These are phyloP conservation scores for Psilocybe cubensis DNA, from an alignment of 768 basidiomycete genomes.

Conservation along the genomic window DNA sequence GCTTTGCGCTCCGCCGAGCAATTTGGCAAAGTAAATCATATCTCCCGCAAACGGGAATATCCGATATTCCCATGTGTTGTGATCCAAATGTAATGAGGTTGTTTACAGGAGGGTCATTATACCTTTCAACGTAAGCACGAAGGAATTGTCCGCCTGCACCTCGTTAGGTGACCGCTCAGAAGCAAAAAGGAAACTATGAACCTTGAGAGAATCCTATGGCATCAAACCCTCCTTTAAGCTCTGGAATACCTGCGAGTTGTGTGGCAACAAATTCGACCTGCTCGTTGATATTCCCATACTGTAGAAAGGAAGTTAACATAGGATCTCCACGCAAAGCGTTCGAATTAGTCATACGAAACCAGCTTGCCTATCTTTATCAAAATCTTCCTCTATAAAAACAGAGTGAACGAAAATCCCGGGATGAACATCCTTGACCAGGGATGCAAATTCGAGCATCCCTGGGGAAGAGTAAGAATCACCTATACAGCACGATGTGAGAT, in stretches of 20 bases:
- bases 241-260: conserved; percentile 65
- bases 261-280: conserved; percentile 68
- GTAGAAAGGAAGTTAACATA: not conserved
- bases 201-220: conserved; percentile 91
- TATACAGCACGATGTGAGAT: conserved; percentile 14
- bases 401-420: conserved; percentile 81
- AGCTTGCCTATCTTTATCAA: conserved; percentile 66
- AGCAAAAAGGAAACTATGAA: conserved; percentile 14
- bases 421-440: conserved; percentile 61
- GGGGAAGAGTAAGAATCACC: conserved; percentile 79
- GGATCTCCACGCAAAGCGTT: not conserved
- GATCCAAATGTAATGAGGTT: conserved; percentile 89
- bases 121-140: conserved; percentile 80
- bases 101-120: conserved; percentile 72
- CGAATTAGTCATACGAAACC: conserved; percentile 62
- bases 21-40: conserved; percentile 73
- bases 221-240: conserved; percentile 76
- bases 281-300: conserved; percentile 81
- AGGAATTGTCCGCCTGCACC: conserved; percentile 78
- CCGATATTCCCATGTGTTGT: conserved; percentile 86
- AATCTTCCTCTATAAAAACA: conserved; percentile 65
- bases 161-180: not conserved
- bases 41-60: conserved; percentile 66
- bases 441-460: conserved; percentile 71
- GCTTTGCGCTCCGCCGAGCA: conserved; percentile 61